Base-by-base conservation (phyloP, 371 early-diverging fungal species). In the Lichtheimia ornata region DNA sequence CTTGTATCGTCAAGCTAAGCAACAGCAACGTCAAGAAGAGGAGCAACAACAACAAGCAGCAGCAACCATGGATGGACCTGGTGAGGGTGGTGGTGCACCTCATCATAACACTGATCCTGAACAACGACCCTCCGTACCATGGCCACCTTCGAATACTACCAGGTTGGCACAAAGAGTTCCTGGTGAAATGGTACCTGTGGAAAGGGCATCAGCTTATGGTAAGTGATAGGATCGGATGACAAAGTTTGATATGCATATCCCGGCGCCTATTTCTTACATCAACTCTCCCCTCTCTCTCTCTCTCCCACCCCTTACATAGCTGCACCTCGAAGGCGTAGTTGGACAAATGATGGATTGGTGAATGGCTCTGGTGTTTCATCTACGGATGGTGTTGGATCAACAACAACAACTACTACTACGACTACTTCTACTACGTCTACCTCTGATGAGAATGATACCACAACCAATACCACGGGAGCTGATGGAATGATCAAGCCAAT, bases 141-240 rank as follows among this genome's bases (percentile, higher is more conserved):
- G 35, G 35, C 35, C 35, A 35, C 35, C 35, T 1, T 49, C 22
- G 9, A 49, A 49, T 49, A 18, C 49, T 2, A 49, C 49, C 5
- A 5, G 49, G n/a, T 61, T 27, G 53, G 57, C 30, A 42, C 53
- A 17, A 54, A 0, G 51, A n/a, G 53, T 30, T 2, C 15, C 64
- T 11, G 56, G 50, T 27, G 67, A 63, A 18, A 41, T 67, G 35
- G 63, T 63, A 17, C 67, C 67, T 17, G 67, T 58, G 1, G 67
- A 67, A 44, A 25, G 67, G 41, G 52, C 59, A 3, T 60, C 61
- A 12, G 51, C 59, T 22, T 67, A 70, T 57, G 60, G 63, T 52
- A 52, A 52, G 27, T 28, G 28, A 28, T 28, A 4, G 4, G 7
- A 28, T 35, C 35, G 35, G 35, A 35, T 11, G 35, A 35, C 35